These are phyloP conservation scores for Cryptosporidium baileyi DNA, from an alignment of 169 alveolate genomes.

Conservation along the genomic window DNA sequence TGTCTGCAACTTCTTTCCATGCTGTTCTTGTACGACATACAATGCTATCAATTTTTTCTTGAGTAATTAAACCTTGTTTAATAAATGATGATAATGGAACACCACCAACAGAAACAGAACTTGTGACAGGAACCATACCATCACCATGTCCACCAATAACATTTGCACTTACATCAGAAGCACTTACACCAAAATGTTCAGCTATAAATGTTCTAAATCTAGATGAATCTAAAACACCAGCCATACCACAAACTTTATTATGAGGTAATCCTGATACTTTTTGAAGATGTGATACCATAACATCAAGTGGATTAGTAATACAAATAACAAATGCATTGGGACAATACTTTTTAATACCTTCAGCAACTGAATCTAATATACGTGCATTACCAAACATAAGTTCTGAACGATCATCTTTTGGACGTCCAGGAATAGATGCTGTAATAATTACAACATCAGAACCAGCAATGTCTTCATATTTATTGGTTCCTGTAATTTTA, in stretches of 20 bases:
- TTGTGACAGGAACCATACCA: slow-evolving; percentile 79
- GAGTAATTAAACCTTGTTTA: slow-evolving; percentile 71
- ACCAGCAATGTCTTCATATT: slow-evolving; percentile 76
- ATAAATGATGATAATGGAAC: slow-evolving; percentile 77
- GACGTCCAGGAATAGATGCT: slow-evolving; percentile 76
- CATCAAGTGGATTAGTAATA: slow-evolving; percentile 80
- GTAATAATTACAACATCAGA: slow-evolving; percentile 79
- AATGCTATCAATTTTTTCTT: slow-evolving; percentile 76
- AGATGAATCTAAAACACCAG: slow-evolving; percentile 79
- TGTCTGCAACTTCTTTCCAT: slow-evolving; percentile 78
- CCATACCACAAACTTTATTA: slow-evolving; percentile 81
- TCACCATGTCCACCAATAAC: slow-evolving; percentile 86
- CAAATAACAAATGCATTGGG: slow-evolving; percentile 81
- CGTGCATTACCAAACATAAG: slow-evolving; percentile 76
- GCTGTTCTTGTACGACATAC: slow-evolving; percentile 79
- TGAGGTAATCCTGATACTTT: slow-evolving; percentile 76
- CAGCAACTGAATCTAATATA: slow-evolving; percentile 74
- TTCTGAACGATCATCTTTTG: slow-evolving; percentile 77
- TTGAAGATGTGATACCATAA: slow-evolving; percentile 75
- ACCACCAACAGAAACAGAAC: slow-evolving; percentile 78
- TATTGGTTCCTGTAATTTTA: slow-evolving; percentile 77
- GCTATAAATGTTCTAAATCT: slow-evolving; percentile 78
- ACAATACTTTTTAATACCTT: slow-evolving; percentile 76
- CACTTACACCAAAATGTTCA: slow-evolving; percentile 75
- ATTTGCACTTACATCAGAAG: slow-evolving; percentile 77